These are phyloP conservation scores for Lanzia echinophila DNA, from an alignment of 2,329 filamentous ascomycete genomes.

Conservation along the genomic window DNA sequence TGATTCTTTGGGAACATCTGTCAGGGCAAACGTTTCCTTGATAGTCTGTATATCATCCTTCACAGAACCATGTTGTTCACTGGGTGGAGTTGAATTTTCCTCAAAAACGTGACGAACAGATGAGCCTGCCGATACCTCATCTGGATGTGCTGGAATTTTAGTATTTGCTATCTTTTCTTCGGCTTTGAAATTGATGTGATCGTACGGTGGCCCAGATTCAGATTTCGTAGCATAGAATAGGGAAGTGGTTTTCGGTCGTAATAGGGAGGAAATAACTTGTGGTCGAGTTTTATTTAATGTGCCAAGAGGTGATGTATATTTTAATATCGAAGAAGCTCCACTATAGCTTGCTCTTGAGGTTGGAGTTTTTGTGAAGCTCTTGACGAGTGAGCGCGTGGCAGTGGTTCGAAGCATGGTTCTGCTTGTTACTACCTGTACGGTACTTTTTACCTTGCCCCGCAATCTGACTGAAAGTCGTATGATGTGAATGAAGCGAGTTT, in stretches of 20 bases:
- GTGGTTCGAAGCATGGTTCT: constrained; percentile 28
- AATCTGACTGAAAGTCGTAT: constrained; percentile 9
- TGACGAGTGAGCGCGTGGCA: constrained; percentile 25
- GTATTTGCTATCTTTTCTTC: constrained; percentile 49
- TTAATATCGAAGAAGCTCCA: constrained; percentile 22
- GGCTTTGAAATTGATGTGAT: constrained; percentile 45
- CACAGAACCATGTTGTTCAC: constrained; percentile 46
- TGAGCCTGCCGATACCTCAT: constrained; percentile 54
- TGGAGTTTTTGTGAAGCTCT: constrained; percentile 23
- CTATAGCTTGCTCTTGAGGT: constrained; percentile 20
- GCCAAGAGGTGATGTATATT: constrained; percentile 15
- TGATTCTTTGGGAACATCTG: constrained; percentile 59
- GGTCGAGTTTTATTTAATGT: constrained; percentile 22
- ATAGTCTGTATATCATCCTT: constrained; percentile 54
- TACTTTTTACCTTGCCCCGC: constrained; percentile 20
- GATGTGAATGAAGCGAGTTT: neutral
- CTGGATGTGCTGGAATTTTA: constrained; percentile 53
- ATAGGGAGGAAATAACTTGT: constrained; percentile 12
- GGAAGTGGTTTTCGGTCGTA: constrained; percentile 37
- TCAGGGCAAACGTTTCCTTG: constrained; percentile 62
- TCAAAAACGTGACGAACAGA: constrained; percentile 45
- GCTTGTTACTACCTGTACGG: too few species aligned
- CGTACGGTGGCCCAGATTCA: constrained; percentile 24
- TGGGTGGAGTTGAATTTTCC: constrained; percentile 21
- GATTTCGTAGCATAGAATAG: constrained; percentile 39